Evolutionary conservation across 169 alveolate genomes (phyloP), one percentile per base, ranked within the genome.

Genomic region (Theileria orientalis): DNA sequence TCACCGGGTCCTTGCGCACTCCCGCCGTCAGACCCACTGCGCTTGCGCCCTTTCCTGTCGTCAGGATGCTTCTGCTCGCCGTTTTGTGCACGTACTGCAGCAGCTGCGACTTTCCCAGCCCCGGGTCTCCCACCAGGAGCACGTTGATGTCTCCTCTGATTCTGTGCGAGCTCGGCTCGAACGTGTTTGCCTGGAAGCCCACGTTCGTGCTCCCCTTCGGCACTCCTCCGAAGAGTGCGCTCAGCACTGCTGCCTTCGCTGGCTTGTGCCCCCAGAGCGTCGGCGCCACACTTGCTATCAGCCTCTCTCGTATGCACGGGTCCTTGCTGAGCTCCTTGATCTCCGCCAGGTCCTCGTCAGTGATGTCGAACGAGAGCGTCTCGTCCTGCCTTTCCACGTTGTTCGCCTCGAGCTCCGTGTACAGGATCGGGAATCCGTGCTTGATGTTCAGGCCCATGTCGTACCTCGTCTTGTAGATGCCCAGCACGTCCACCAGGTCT

Each of bases 11-110:
- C 79, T 97, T 96, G 73, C 99, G 83, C 46, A 96, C 98, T 56
- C 98, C 98, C 6, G 97, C 97, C 0, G 99, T 98, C 46, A 98
- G 95, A 70, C 99, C 99, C 42, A 98, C 99, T 0, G 99, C 99
- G 21, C 98, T 91, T 21, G 99, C 99, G 23, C 99, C 99, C 83
- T 98, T 98, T 27, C 99, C 99, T 19, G 99, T 97, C 16, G 99
- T 95, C 84, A 95, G 95, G 27, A 98, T 99, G 16, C 96, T 92
- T 67, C 99, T 90, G 29, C 96, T 96, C 84, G 96, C 96, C 33
- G 99, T 96, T 83, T 97, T 94, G 83, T 97, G 98, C 11, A 97
- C 98, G 87, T 96, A 97, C 76, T 98, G 98, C 69, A 98, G 92
- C 82, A 97, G 97, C 83, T 98, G 99, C 32, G 99, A 95, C 87